Evolutionary conservation across 768 basidiomycete genomes (phyloP).

Genomic region (Leucosporidium creatinivorum): DNA sequence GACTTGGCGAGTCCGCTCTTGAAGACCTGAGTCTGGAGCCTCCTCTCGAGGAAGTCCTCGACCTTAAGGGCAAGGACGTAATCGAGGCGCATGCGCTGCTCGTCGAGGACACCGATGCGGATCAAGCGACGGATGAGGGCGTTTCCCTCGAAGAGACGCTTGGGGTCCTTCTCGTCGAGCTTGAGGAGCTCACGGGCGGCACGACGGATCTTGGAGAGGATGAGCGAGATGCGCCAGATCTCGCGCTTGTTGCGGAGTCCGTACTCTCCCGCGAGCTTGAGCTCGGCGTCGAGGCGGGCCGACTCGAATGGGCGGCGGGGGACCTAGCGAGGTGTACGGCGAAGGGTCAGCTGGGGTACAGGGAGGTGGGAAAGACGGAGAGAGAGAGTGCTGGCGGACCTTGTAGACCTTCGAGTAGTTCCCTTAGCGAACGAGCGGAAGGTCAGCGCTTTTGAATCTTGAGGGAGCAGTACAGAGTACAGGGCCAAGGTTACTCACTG

Average conservation of each 20-base stretch:
- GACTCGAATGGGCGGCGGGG: constrained; percentile 34
- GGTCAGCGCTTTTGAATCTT: background rate
- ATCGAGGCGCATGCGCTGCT: constrained; percentile 98
- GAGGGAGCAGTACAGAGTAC: too few species aligned
- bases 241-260: constrained; percentile 99
- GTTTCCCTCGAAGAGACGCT: constrained; percentile 94
- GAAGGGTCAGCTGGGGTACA: background rate
- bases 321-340: constrained; percentile 10
- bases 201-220: constrained; percentile 99
- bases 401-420: constrained; percentile 13
- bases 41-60: constrained; percentile 99
- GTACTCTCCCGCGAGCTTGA: constrained; percentile 99
- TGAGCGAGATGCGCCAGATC: constrained; percentile 98
- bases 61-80: constrained; percentile 99
- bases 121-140: constrained; percentile 83
- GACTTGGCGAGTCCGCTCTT: constrained; percentile 95
- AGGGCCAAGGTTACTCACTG: too few species aligned
- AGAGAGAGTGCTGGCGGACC: background rate
- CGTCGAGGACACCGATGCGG: constrained; percentile 99
- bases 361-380: background rate
- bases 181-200: constrained; percentile 99
- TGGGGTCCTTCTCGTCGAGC: constrained; percentile 98
- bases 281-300: constrained; percentile 85
- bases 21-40: constrained; percentile 99
- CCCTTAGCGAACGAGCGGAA: background rate